Percentiles rank a stretch among this genome's conserved stretches.
Conservation (phyloP, 352 stramenopile species). For the Hyaloperonospora arabidopsidis region DNA sequence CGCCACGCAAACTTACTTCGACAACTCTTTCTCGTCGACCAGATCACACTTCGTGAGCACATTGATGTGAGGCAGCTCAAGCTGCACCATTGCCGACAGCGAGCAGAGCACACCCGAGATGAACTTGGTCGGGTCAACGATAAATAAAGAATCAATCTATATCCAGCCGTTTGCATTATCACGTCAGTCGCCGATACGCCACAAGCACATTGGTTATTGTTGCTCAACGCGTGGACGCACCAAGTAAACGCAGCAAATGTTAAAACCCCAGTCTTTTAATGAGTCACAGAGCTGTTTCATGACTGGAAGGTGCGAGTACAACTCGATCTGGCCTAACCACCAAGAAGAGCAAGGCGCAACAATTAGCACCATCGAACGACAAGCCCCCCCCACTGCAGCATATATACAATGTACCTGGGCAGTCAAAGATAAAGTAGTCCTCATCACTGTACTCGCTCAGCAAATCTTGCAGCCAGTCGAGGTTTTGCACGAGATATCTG, state of each 20-base stretch:
- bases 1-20: conserved; percentile 43
- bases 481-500: conserved; percentile 88
- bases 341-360: conserved; percentile 1
- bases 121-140: conserved; percentile 95
- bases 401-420: conserved; percentile 77
- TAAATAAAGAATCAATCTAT: conserved; percentile 91
- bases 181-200: neutral
- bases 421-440: conserved; percentile 99
- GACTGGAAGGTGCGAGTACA: conserved; percentile 88
- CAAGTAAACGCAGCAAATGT: conserved; percentile 87
- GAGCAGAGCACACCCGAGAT: conserved; percentile 95
- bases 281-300: conserved; percentile 86
- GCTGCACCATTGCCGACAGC: conserved; percentile 95
- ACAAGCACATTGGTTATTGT: neutral
- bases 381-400: neutral
- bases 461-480: conserved; percentile 93
- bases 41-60: conserved; percentile 90
- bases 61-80: conserved; percentile 96
- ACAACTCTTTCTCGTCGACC: conserved; percentile 83
- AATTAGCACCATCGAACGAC: neutral
- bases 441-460: conserved; percentile 87
- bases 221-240: conserved; percentile 21
- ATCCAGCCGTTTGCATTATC: conserved; percentile 1
- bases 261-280: conserved; percentile 80
- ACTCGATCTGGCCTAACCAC: conserved; percentile 80